Evolutionary conservation across 768 basidiomycete species (phyloP).

Genomic region (Hypholoma sublateritium): DNA sequence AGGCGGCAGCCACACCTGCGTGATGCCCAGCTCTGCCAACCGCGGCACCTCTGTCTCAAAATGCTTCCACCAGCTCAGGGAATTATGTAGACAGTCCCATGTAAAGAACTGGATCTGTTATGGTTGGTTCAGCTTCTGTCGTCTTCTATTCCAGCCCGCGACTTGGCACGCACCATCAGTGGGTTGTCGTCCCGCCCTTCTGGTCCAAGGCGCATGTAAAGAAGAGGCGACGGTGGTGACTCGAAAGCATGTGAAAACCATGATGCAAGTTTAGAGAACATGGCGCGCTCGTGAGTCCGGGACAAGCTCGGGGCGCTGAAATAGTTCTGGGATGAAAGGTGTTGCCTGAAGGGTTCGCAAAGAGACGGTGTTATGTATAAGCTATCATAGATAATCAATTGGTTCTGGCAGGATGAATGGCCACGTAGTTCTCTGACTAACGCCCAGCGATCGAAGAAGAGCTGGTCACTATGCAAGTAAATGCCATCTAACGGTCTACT

Average conservation of each 20-base stretch:
- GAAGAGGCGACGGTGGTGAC: constrained; percentile 34
- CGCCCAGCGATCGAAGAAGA: no score
- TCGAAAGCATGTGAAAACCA: constrained; percentile 25
- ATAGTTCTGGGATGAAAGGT: no score
- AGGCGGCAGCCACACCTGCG: constrained; percentile 83
- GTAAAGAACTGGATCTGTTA: constrained; percentile 80
- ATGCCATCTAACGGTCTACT: no score
- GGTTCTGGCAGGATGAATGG: no score
- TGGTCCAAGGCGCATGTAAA: constrained; percentile 62
- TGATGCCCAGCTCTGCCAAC: constrained; percentile 68
- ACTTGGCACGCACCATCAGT: constrained; percentile 55
- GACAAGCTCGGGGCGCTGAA: no score
- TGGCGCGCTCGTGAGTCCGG: constrained; percentile 10
- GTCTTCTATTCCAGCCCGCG: not conserved
- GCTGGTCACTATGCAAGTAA: no score
- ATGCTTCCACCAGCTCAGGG: constrained; percentile 80
- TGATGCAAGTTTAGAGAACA: constrained; percentile 29
- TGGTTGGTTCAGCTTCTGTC: not conserved
- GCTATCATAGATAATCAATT: no score
- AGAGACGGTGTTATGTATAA: no score
- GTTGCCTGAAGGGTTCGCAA: no score
- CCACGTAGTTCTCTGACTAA: no score
- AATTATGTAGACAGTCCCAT: constrained; percentile 63
- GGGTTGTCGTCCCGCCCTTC: constrained; percentile 50
- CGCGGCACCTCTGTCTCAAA: constrained; percentile 63